These are phyloP conservation scores for Colletotrichum sp. DNA, from an alignment of 2,329 filamentous ascomycete genomes.

Conservation along the genomic window DNA sequence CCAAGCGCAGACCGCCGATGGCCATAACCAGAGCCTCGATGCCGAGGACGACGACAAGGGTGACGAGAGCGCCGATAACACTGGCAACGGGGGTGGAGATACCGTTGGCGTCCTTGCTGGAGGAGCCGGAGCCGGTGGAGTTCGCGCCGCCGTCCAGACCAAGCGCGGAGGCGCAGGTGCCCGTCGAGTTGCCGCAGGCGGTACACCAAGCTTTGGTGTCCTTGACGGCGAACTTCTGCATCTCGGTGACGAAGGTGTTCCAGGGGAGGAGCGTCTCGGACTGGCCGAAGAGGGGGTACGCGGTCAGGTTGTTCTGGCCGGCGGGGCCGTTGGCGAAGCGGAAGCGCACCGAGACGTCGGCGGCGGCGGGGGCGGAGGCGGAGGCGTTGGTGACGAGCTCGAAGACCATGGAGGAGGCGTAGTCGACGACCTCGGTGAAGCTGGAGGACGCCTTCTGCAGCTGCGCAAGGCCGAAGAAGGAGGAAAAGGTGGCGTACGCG, in stretches of 20 bases:
- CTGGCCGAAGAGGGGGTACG: conserved; percentile 67
- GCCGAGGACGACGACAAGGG: conserved; percentile 54
- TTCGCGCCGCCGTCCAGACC: conserved; percentile 27
- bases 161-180: conserved; percentile 58
- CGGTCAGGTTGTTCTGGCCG: conserved; percentile 52
- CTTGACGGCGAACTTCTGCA: conserved; percentile 71
- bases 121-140: conserved; percentile 26
- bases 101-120: conserved; percentile 39
- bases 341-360: conserved; percentile 64
- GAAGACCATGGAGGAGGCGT: conserved; percentile 81
- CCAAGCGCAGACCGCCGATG: conserved; percentile 49
- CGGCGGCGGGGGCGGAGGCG: conserved; percentile 42
- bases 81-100: conserved; percentile 78
- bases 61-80: conserved; percentile 78
- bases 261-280: conserved; percentile 64
- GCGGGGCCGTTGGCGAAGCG: conserved; percentile 66
- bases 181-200: conserved; percentile 75
- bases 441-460: conserved; percentile 56
- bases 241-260: conserved; percentile 67
- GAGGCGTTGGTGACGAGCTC: conserved; percentile 69
- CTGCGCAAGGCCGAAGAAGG: conserved; percentile 66
- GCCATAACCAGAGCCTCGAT: conserved; percentile 48
- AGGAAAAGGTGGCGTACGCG: conserved; percentile 65
- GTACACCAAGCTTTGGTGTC: conserved; percentile 73
- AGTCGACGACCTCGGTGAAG: conserved; percentile 83